phyloP scores from a whole-genome alignment of 441 rosid genomes.

The Populus hybrid region DNA sequence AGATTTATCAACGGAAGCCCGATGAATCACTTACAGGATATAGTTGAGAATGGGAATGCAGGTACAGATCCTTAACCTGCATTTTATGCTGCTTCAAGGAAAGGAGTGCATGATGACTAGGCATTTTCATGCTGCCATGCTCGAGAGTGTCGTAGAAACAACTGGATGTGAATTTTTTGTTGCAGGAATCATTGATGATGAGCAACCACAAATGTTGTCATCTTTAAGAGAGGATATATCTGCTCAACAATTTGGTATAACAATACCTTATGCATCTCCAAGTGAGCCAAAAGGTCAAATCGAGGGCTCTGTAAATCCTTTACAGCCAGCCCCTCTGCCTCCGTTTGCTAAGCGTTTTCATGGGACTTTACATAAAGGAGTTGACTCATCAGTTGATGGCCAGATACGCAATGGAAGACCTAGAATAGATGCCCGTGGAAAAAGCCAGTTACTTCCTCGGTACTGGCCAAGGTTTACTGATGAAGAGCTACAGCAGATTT shows the following conservation, averaged over 20 bases:
- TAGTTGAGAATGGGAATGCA: slow-evolving; percentile 58
- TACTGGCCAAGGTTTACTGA: slow-evolving; percentile 86
- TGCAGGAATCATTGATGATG: slow-evolving; percentile 56
- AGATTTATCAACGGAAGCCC: slow-evolving; percentile 53
- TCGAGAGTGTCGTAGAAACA: slow-evolving; percentile 9
- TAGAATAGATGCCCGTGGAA: slow-evolving; percentile 64
- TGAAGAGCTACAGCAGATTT: slow-evolving; percentile 66
- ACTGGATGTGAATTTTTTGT: slow-evolving; percentile 20
- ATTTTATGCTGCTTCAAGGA: slow-evolving; percentile 8
- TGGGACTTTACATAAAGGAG: slow-evolving; percentile 52
- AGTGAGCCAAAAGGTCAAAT: slow-evolving; percentile 57
- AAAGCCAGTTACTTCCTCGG: slow-evolving; percentile 71
- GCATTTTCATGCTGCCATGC: slow-evolving; percentile 10
- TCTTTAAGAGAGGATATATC: slow-evolving; percentile 57
- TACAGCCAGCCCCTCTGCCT: slow-evolving; percentile 41
- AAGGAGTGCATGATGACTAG: slow-evolving; percentile 4
- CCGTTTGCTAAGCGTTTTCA: slow-evolving; percentile 43
- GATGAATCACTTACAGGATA: too few species aligned
- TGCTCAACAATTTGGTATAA: slow-evolving; percentile 43
- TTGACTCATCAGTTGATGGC: slow-evolving; percentile 47
- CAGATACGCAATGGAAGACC: slow-evolving; percentile 56
- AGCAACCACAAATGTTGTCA: slow-evolving; percentile 44
- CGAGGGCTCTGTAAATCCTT: slow-evolving; percentile 40
- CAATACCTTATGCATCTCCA: slow-evolving; percentile 43
- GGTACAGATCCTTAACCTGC: slow-evolving; percentile 41